These are phyloP conservation scores for Arachnopeziza araneosa DNA, from an alignment of 2,329 filamentous ascomycete species.

Conservation along the genomic window DNA sequence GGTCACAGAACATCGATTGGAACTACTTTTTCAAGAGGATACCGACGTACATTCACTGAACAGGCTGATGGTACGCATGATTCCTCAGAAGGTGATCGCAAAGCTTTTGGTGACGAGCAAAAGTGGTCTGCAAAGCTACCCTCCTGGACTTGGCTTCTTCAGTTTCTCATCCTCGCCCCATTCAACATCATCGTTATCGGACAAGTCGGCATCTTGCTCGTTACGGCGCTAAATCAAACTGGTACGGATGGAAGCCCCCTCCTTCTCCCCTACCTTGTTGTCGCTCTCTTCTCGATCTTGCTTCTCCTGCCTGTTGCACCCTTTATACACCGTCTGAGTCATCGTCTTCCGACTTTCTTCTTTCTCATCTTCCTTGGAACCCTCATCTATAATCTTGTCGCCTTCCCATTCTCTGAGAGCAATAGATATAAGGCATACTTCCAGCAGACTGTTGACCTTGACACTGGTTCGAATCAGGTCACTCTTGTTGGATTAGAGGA, in stretches of 20 bases:
- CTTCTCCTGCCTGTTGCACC: slow-evolving; percentile 72
- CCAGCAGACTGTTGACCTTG: slow-evolving; percentile 73
- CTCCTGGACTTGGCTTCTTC: slow-evolving; percentile 80
- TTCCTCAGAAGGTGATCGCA: slow-evolving; percentile 31
- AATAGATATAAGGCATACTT: slow-evolving; percentile 86
- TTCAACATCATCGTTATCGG: slow-evolving; percentile 71
- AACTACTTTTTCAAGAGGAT: slow-evolving; percentile 51
- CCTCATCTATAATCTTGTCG: slow-evolving; percentile 76
- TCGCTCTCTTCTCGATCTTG: slow-evolving; percentile 63
- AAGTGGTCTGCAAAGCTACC: slow-evolving; percentile 76
- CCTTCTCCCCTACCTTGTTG: slow-evolving; percentile 64
- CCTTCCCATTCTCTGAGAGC: slow-evolving; percentile 80
- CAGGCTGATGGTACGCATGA: slow-evolving; percentile 24
- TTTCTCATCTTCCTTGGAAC: slow-evolving; percentile 68
- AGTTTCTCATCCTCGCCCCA: slow-evolving; percentile 75
- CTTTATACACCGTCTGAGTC: slow-evolving; percentile 80
- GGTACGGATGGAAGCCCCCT: slow-evolving; percentile 74
- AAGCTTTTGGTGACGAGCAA: slow-evolving; percentile 67
- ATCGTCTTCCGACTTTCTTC: slow-evolving; percentile 74
- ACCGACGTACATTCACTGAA: slow-evolving; percentile 28
- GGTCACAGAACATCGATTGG: slow-evolving; percentile 46
- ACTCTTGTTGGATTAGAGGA: slow-evolving; percentile 62
- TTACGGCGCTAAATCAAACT: slow-evolving; percentile 71
- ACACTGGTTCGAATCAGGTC: slow-evolving; percentile 63
- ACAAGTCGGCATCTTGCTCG: slow-evolving; percentile 69